These are phyloP conservation scores for Tricholoma bakamatsutake DNA, from an alignment of 768 basidiomycete species.

Conservation along the genomic window DNA sequence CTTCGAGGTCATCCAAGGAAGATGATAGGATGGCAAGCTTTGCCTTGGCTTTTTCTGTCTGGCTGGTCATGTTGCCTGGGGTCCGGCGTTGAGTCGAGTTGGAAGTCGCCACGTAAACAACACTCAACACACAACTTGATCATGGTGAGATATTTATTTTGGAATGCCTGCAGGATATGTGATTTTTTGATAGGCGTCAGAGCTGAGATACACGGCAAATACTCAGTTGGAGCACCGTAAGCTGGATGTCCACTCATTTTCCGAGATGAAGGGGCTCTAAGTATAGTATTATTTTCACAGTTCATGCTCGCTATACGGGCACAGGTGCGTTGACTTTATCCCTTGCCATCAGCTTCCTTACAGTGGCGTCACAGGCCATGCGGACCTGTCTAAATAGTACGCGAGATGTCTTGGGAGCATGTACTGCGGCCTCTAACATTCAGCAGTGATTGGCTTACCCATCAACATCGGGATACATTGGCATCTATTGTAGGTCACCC, in stretches of 20 bases:
- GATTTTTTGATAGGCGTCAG: constrained; percentile 58
- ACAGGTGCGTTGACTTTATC: constrained; percentile 54
- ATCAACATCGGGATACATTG: constrained; percentile 95
- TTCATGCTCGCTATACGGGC: constrained; percentile 94
- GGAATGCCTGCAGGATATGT: constrained; percentile 3
- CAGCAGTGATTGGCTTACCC: constrained; percentile 90
- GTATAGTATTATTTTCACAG: constrained; percentile 33
- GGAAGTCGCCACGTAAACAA: constrained; percentile 17
- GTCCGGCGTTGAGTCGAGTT: not conserved
- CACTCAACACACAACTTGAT: constrained; percentile 26
- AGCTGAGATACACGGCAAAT: constrained; percentile 93
- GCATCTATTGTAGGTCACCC: constrained; percentile 91
- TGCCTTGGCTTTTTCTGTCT: constrained; percentile 39
- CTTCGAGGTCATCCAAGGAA: constrained; percentile 68
- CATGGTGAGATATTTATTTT: constrained; percentile 36
- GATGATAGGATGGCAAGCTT: constrained; percentile 43
- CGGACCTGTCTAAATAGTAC: constrained; percentile 93
- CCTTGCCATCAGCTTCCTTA: constrained; percentile 1
- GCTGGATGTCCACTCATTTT: constrained; percentile 18
- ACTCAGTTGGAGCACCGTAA: constrained; percentile 91
- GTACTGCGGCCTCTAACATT: constrained; percentile 9
- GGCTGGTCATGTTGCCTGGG: constrained; percentile 33
- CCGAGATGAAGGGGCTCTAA: constrained; percentile 1
- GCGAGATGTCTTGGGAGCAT: constrained; percentile 23
- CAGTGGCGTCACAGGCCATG: constrained; percentile 61